Percentiles rank a stretch among this genome's conserved stretches.
These are phyloP conservation scores for Erigeron philadelphicus DNA, from an alignment of 140 eudicot species.

Conservation along the genomic window DNA sequence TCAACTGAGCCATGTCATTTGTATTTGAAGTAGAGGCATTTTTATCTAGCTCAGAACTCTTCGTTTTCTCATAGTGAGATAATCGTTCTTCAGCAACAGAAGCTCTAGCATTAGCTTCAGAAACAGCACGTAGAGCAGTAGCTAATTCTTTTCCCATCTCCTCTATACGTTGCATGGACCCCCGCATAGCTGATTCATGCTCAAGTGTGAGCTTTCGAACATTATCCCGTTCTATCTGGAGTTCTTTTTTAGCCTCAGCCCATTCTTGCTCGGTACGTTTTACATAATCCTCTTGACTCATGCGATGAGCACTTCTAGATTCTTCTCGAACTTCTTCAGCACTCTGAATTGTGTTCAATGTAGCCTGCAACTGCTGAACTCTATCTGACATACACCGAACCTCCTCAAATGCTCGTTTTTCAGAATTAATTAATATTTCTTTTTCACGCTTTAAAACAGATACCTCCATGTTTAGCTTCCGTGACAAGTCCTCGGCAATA, in stretches of 20 bases:
- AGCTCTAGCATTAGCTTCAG: constrained; percentile 79
- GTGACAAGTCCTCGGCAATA: constrained; percentile 66
- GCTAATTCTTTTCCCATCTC: constrained; percentile 68
- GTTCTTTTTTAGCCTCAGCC: constrained; percentile 96
- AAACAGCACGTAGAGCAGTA: constrained; percentile 53
- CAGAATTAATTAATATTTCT: constrained; percentile 59
- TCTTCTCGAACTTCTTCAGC: constrained; percentile 85
- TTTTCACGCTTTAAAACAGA: constrained; percentile 75
- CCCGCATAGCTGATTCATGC: constrained; percentile 54
- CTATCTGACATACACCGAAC: constrained; percentile 75
- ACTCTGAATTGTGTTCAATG: constrained; percentile 74
- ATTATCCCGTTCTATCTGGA: constrained; percentile 73
- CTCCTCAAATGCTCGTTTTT: constrained; percentile 85
- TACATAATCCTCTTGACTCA: constrained; percentile 65
- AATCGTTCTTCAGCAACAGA: constrained; percentile 81
- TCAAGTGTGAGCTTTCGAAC: constrained; percentile 56
- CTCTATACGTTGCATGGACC: constrained; percentile 64
- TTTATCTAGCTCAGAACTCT: constrained; percentile 28
- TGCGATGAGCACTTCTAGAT: constrained; percentile 64
- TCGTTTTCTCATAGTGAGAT: constrained; percentile 53
- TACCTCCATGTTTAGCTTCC: constrained; percentile 83
- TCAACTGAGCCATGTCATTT: constrained; percentile 39
- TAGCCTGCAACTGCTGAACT: constrained; percentile 71
- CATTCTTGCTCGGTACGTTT: constrained; percentile 78
- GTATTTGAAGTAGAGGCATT: constrained; percentile 27